Base-by-base conservation (phyloP, 441 rosid species). In the Breynia disticha region DNA sequence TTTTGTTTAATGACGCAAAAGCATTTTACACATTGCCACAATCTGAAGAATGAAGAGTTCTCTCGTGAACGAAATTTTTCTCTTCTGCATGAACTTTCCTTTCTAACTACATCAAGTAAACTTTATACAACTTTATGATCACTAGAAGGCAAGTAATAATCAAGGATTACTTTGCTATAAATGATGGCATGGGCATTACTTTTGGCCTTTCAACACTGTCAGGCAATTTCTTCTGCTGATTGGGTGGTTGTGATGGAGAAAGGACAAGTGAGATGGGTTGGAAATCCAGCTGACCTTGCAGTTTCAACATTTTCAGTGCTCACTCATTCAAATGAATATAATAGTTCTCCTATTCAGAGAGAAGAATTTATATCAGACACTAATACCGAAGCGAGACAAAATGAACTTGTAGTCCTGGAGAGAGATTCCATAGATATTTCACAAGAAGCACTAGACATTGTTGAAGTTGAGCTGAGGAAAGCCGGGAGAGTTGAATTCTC, bases 221-320 rank as follows among this genome's bases (percentile, higher is more conserved):
- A 91, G 98, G 97, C 96, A 65, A 79, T 93, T 76, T 76, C 93
- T 70, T 72, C 78, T 65, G 95, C 95, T 49, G 86, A 88, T 61
- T 69, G 78, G 69, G 62, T 93, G 52, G 80, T 88, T 58, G 84
- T 88, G 54, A 81, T 93, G 96, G 95, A 82, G 13, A 82, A 73
- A 75, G 98, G 98, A 37, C 57, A 64, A 43, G 74, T 84, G 66
- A 79, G 63, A 69, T 93, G 97, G 97, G 71, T 75, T 21, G 99
- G 97, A 81, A 72, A 51, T 65, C 79, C 93, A 46, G 67, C 69
- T 56, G 83, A 84, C 61, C 66, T 79, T 68, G 69, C 84, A 11
- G 63, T 62, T 49, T 81, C 90, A 48, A 73, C 67, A 59, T 80
- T 67, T 65, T 62, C 83, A 4, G 55, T 69, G 19, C 62, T 77